Evolutionary conservation across 768 basidiomycete species (phyloP).

Genomic region (Pluteus cervinus): DNA sequence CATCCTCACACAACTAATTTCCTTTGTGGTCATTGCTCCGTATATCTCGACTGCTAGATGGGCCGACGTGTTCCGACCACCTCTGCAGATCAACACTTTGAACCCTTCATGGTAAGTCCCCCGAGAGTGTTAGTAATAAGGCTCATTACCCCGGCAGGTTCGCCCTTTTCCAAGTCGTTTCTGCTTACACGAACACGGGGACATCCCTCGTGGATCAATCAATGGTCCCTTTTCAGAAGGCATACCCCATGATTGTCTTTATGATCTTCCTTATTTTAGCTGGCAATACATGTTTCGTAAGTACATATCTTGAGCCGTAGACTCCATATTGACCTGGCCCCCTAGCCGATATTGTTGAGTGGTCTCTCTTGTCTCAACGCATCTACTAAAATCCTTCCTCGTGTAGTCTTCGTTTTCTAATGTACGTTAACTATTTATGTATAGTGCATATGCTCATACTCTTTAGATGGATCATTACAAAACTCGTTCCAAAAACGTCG

Average conservation of each 20-base stretch:
- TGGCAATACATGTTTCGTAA: slow-evolving; percentile 90
- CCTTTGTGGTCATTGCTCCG: slow-evolving; percentile 72
- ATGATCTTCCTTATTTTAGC: slow-evolving; percentile 77
- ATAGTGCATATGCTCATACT: slow-evolving; percentile 6
- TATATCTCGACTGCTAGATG: slow-evolving; percentile 66
- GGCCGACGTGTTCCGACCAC: slow-evolving; percentile 53
- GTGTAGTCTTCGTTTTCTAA: slow-evolving; percentile 68
- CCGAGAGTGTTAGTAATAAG: background rate
- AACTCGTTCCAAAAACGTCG: slow-evolving; percentile 52
- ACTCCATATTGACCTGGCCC: background rate
- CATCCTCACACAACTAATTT: slow-evolving; percentile 58
- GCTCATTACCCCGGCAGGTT: slow-evolving; percentile 46
- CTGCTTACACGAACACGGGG: slow-evolving; percentile 87
- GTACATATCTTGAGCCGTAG: slow-evolving; percentile 25
- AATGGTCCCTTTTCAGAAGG: slow-evolving; percentile 87
- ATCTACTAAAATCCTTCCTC: too few species aligned
- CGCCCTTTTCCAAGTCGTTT: slow-evolving; percentile 77
- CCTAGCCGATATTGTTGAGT: slow-evolving; percentile 83
- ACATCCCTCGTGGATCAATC: slow-evolving; percentile 83
- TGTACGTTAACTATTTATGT: slow-evolving; percentile 42
- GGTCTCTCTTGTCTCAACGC: background rate
- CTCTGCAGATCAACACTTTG: slow-evolving; percentile 48
- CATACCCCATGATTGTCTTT: slow-evolving; percentile 73
- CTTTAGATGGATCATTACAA: slow-evolving; percentile 67
- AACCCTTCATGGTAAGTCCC: slow-evolving; percentile 56